A percentile compares a stretch with the other conserved stretches of the same genome.
These are phyloP conservation scores for Lichtheimia corymbifera DNA, from an alignment of 371 early-diverging fungal species.

Conservation along the genomic window DNA sequence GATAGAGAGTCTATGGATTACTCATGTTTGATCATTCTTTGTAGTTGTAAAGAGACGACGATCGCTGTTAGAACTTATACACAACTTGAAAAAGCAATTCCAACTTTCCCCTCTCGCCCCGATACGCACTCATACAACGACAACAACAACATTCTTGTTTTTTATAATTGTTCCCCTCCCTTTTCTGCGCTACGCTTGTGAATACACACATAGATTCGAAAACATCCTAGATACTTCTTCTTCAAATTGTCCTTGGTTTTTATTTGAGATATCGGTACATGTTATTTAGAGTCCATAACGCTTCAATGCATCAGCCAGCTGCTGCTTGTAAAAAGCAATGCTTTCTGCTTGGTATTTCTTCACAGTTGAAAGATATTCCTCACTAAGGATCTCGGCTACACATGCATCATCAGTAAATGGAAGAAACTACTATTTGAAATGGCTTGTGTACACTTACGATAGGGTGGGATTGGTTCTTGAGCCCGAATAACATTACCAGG, in stretches of 20 bases:
- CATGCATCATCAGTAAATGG: background rate
- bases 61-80: too few relatives aligned
- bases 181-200: too few relatives aligned
- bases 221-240: background rate
- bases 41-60: too few relatives aligned
- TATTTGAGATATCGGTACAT: background rate
- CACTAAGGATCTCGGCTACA: constrained; percentile 1
- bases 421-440: too few relatives aligned
- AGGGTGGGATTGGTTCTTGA: constrained; percentile 2
- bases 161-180: too few relatives aligned
- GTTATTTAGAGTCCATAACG: constrained; percentile 10
- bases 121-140: background rate
- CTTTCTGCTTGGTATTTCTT: background rate
- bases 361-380: background rate
- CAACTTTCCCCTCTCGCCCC: too few relatives aligned
- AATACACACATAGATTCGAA: too few relatives aligned
- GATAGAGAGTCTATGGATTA: too few relatives aligned
- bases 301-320: constrained; percentile 12
- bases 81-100: too few relatives aligned
- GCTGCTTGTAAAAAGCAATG: constrained; percentile 10
- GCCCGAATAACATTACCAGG: constrained; percentile 14
- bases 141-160: too few relatives aligned
- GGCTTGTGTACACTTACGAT: background rate
- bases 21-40: too few relatives aligned
- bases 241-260: background rate